Conservation (phyloP, 2,329 filamentous ascomycete genomes). For the Botrytis deweyae region DNA sequence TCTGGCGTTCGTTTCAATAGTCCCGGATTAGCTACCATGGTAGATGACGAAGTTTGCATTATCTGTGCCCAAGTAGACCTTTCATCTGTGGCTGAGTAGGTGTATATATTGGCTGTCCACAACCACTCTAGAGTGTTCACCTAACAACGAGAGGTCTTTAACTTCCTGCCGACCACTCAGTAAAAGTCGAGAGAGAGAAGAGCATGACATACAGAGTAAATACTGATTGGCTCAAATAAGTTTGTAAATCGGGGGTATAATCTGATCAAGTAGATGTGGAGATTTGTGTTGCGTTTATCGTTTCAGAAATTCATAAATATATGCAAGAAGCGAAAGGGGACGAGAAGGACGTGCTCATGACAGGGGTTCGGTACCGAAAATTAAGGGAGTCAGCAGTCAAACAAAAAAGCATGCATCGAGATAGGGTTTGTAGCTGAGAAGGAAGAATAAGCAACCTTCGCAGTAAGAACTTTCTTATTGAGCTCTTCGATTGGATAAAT, state of each 20-base stretch:
- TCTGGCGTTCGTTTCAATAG: background rate
- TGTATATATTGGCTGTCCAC: background rate
- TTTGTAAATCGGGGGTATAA: background rate
- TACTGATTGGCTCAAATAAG: background rate
- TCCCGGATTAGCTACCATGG: background rate
- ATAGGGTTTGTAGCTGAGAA: background rate
- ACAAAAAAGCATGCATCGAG: background rate
- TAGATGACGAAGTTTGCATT: background rate
- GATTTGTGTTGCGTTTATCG: background rate
- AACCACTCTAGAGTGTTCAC: background rate
- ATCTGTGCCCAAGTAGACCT: conserved; percentile 4
- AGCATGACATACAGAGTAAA: background rate
- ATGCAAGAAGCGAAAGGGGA: background rate
- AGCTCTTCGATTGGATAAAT: background rate
- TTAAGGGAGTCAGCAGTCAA: background rate
- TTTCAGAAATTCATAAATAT: background rate
- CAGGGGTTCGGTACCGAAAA: conserved; percentile 5
- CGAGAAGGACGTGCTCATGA: background rate
- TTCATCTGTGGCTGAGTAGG: background rate
- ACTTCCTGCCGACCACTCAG: background rate
- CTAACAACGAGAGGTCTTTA: background rate
- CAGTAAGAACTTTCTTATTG: background rate
- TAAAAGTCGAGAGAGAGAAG: too few species aligned
- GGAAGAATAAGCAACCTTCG: background rate
- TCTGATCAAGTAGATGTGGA: background rate